Base-by-base conservation (phyloP, 2,329 filamentous ascomycete genomes). In the Botrytis sinoallii region DNA sequence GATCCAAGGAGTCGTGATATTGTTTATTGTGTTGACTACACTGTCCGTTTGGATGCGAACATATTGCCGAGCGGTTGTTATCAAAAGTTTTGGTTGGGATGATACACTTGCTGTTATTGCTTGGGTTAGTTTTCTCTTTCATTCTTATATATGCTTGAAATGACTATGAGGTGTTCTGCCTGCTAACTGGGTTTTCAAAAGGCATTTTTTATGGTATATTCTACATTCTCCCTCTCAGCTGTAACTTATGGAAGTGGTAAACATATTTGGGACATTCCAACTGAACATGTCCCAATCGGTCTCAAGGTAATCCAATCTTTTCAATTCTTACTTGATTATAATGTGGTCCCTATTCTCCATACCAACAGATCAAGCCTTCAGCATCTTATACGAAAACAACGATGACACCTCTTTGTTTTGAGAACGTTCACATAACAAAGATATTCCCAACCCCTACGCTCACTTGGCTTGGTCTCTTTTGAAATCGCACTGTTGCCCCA, bases 11-110 rank as follows among this genome's bases (percentile, higher is more conserved):
- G 80, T 85, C 71, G 75, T 82, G 55, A 75, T 78, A 70, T 75
- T 81, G 6, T 83, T 85, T 64, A 59, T 85, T 25, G 72, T 82
- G 8, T 63, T 85, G 14, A 80, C 79, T 10, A 80, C 81, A 20
- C 65, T 80, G 55, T 71, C 77, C 14, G 75, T 80, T 35, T 44
- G 65, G 20, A 35, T 79, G 29, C 71, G 79, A 67, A 77, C 75
- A 57, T 79, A 80, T 69, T 76, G 74, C 65, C 74, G 79, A 44
- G 73, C 71, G 12, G n/a, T 77, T 18, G 40, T 79, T n/a, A 75
- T 77, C 29, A 79, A 78, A 73, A 75, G 70, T n/a, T 80, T 80
- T 76, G 78, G 78, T 12, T 61, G 76, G 48, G 79, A 80, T 73
- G 79, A 80, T 70, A 44, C 40, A 5, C 32, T 57, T 14, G 40